A percentile compares a stretch with the other conserved stretches of the same genome.
Conservation (phyloP, 139 green algal species). For the Auxenochlorella pyrenoidosa region DNA sequence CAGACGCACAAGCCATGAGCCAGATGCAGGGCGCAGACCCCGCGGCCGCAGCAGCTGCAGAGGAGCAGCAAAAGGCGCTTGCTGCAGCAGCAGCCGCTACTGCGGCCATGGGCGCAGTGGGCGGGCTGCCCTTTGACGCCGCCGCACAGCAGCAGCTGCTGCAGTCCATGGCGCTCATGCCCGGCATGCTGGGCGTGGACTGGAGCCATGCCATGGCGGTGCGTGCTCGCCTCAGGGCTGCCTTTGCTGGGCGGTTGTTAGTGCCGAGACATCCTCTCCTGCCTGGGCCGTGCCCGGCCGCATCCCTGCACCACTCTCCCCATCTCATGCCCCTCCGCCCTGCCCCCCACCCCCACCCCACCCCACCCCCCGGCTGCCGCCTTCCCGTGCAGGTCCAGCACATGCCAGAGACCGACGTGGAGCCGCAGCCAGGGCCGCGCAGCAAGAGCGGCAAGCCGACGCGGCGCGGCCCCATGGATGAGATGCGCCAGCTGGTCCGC, state of each 20-base stretch:
- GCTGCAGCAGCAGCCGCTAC: not conserved
- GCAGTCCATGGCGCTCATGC: constrained; percentile 21
- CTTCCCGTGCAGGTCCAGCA: not conserved
- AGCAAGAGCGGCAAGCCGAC: constrained; percentile 43
- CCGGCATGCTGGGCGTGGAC: constrained; percentile 4
- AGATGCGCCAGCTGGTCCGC: constrained; percentile 90
- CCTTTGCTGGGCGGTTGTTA: not conserved
- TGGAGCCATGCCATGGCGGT: constrained; percentile 27
- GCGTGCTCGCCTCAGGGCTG: not conserved
- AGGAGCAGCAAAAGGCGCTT: constrained; percentile 1
- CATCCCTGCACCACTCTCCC: not conserved
- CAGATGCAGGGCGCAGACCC: not conserved
- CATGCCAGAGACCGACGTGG: not conserved
- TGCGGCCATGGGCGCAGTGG: not conserved
- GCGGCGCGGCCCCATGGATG: constrained; percentile 87
- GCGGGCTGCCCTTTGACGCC: not conserved
- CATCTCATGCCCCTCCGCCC: not conserved
- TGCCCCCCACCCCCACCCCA: not conserved
- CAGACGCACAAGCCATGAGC: not conserved
- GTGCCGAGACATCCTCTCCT: not conserved
- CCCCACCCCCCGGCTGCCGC: not conserved
- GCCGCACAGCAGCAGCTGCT: not conserved
- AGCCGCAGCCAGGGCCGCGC: constrained; percentile 17
- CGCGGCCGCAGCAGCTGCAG: not conserved
- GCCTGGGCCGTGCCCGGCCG: no score